phyloP scores from a whole-genome alignment of 345 rosid genomes.

The Sonneratia alba region DNA sequence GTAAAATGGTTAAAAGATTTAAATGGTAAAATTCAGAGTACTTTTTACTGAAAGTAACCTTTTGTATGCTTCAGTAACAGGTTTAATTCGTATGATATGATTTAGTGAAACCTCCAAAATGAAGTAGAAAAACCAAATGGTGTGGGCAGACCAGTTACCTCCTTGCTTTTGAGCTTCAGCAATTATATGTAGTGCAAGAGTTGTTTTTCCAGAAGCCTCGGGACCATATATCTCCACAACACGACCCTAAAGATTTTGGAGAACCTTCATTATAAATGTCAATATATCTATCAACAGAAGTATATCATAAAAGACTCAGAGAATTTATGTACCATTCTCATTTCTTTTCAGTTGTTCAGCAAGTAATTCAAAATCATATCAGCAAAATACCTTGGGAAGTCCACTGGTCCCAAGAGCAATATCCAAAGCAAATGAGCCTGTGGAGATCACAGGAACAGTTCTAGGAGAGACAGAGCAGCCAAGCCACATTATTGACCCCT shows the following conservation, averaged over 20 bases:
- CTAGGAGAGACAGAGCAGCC: slow-evolving; percentile 57
- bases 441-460: slow-evolving; percentile 73
- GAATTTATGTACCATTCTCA: not conserved
- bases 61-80: not conserved
- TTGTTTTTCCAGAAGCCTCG: slow-evolving; percentile 98
- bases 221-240: slow-evolving; percentile 97
- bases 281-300: not conserved
- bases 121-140: not conserved
- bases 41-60: not conserved
- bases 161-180: slow-evolving; percentile 98
- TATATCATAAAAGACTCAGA: too few species aligned
- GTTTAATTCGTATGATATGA: not conserved
- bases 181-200: slow-evolving; percentile 89
- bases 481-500: slow-evolving; percentile 92
- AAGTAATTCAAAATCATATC: not conserved
- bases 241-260: slow-evolving; percentile 54
- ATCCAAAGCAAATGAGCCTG: slow-evolving; percentile 84
- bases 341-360: not conserved
- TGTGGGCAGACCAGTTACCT: slow-evolving; percentile 34
- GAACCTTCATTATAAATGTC: not conserved
- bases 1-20: too few species aligned
- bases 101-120: not conserved
- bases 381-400: slow-evolving; percentile 67
- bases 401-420: slow-evolving; percentile 86
- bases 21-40: too few species aligned